phyloP scores from a whole-genome alignment of 208 protist species.

The Strigomonas culicis region DNA sequence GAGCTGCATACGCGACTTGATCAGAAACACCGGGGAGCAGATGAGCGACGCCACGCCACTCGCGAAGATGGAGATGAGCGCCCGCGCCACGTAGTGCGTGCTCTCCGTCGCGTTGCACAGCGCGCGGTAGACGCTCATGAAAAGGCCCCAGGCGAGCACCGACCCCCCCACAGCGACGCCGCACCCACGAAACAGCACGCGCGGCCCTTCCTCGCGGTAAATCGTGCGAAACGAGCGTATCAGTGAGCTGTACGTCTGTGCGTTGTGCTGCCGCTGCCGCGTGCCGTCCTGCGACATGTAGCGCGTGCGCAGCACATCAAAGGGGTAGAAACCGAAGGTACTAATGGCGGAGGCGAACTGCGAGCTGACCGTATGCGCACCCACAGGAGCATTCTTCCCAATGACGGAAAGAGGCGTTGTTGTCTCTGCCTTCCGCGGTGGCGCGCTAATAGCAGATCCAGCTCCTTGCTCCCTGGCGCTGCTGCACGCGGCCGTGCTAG shows the following conservation, averaged over 20 bases:
- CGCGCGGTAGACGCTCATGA: slow-evolving; percentile 69
- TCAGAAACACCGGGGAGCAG: slow-evolving; percentile 56
- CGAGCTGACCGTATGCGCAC: slow-evolving; percentile 46
- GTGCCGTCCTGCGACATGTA: slow-evolving; percentile 88
- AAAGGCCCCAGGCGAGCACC: slow-evolving; percentile 72
- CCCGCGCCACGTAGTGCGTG: slow-evolving; percentile 41
- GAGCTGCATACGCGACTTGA: slow-evolving; percentile 83
- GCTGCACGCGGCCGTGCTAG: no score
- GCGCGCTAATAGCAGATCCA: not conserved
- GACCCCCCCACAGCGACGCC: slow-evolving; percentile 59
- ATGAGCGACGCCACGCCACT: slow-evolving; percentile 42
- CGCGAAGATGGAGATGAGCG: slow-evolving; percentile 34
- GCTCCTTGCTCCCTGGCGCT: no score
- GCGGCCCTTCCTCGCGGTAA: slow-evolving; percentile 49
- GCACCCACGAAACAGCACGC: slow-evolving; percentile 63
- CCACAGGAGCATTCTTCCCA: not conserved
- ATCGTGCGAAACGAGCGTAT: slow-evolving; percentile 27
- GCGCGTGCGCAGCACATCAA: slow-evolving; percentile 87
- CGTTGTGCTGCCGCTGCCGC: slow-evolving; percentile 63
- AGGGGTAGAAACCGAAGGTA: slow-evolving; percentile 74
- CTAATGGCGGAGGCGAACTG: slow-evolving; percentile 51
- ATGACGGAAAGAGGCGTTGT: not conserved
- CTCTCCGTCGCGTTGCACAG: slow-evolving; percentile 50
- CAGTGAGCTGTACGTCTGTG: slow-evolving; percentile 54
- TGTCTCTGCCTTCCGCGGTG: not conserved